Evolutionary conservation across 495 filamentous ascomycete genomes (phyloP), one percentile per base, ranked within the genome.

Genomic region (Margaritispora aquatica): DNA sequence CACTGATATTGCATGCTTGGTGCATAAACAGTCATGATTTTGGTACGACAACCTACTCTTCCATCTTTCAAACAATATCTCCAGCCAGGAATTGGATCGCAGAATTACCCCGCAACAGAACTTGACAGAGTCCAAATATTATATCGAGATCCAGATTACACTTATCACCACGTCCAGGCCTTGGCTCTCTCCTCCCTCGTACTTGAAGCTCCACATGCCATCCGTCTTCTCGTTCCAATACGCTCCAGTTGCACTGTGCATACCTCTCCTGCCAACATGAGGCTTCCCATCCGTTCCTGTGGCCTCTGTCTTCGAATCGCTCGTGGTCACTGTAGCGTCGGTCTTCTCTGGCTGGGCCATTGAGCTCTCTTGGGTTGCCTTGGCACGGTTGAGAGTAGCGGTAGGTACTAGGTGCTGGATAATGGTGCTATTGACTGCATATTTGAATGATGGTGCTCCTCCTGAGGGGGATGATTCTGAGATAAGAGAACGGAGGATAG

Each of bases 201-300:
- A 96, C 77, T 98, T 97, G 77, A 85, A 95, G 69, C 85, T 96
- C 90, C 90, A 98, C 88, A 95, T 96, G 54, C 94, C 94, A 68
- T 98, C 94, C 58, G 85, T 90, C 78, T 95, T 92, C 67, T 94
- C 90, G 70, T 97, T 93, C 94, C 94, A 98, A 78, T 88, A 98
- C 1, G 92, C 95, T 41, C 90, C 94, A 0, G 88, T 89, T 17
- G 94, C 94, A 61, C 85, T 89, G 78, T 98, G 94, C 94, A 98
- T 96, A 44, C 94, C 94, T 53, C 93, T 83, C 59, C 92, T 84
- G 46, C 92, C 92, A 24, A 82, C 84, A 69, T 87, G 79, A 4
- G 75, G 74, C 72, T 80, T 82, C 38, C 77, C 80, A 60, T 80
- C 75, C 13, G 76, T 78, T 1, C 68, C 73, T 38, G 72, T 73